Evolutionary conservation across 768 basidiomycete species (phyloP).

Genomic region (Pholiota microspora): DNA sequence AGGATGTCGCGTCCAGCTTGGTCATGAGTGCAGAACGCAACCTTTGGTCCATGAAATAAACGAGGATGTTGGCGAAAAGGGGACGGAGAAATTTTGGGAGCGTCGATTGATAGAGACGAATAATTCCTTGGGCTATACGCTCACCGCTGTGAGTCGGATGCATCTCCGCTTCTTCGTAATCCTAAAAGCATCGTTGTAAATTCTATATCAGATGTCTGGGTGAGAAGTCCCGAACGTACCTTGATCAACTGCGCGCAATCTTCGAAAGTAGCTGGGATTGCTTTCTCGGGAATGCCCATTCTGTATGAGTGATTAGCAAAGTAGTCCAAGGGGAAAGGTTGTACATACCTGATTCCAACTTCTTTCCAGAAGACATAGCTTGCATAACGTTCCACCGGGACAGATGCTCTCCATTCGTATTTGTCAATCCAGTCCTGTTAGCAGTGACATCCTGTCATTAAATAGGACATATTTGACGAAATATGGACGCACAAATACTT

Average conservation of each 20-base stretch:
- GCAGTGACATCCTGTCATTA: no score
- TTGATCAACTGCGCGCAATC: not conserved
- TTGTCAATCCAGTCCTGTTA: conserved; percentile 2
- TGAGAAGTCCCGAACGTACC: not conserved
- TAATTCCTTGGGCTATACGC: not conserved
- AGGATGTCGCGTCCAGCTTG: not conserved
- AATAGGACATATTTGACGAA: no score
- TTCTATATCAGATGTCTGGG: no score
- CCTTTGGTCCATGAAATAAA: conserved; percentile 3
- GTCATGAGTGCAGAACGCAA: conserved; percentile 1
- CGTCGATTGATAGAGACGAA: not conserved
- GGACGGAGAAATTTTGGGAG: conserved; percentile 2
- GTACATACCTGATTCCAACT: not conserved
- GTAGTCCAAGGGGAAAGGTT: not conserved
- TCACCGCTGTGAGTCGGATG: not conserved
- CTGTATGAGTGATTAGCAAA: not conserved
- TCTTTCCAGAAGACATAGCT: conserved; percentile 3
- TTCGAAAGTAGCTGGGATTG: not conserved
- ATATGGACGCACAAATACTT: not conserved
- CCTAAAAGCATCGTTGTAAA: no score
- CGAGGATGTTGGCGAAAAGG: conserved; percentile 1
- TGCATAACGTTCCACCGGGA: not conserved
- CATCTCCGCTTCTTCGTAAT: not conserved
- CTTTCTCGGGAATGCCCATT: conserved; percentile 1
- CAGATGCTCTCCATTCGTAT: not conserved